These are phyloP conservation scores for Yarrowia sp. DNA, from an alignment of 805 yeast genomes.

Conservation along the genomic window DNA sequence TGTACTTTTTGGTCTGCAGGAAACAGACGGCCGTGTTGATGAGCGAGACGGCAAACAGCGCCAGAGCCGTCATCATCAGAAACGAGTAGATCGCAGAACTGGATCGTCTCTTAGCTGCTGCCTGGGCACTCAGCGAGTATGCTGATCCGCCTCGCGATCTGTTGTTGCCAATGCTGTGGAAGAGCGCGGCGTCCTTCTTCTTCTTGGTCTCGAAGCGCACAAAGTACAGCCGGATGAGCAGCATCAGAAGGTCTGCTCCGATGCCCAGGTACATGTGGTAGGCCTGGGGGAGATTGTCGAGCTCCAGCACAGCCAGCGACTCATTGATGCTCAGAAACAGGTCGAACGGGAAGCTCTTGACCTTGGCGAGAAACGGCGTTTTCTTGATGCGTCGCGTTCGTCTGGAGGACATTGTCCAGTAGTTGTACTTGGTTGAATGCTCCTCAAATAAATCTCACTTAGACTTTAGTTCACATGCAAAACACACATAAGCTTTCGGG, in stretches of 20 bases:
- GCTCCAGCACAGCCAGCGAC: background rate
- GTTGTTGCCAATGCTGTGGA: conserved; percentile 5
- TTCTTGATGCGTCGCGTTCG: background rate
- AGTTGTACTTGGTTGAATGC: no score
- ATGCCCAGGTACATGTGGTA: conserved; percentile 19
- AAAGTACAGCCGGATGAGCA: conserved; percentile 14
- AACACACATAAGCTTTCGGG: no score
- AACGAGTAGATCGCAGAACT: background rate
- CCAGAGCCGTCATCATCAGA: conserved; percentile 7
- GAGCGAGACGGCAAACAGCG: conserved; percentile 27
- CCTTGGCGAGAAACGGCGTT: background rate
- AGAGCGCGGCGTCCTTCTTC: background rate
- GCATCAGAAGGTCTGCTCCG: background rate
- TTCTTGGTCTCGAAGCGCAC: background rate
- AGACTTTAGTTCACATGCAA: no score
- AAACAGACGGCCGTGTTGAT: conserved; percentile 29
- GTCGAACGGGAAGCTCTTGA: conserved; percentile 8
- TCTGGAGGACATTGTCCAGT: background rate
- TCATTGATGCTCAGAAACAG: conserved; percentile 17
- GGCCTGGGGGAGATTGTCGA: conserved; percentile 14
- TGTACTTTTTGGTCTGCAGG: conserved; percentile 29
- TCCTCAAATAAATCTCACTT: no score
- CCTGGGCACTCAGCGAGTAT: conserved; percentile 13
- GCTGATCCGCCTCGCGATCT: background rate
- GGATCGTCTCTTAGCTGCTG: conserved; percentile 13